These are phyloP conservation scores for Hordeum marinum DNA, from an alignment of 176 grass and related monocot species.

Conservation along the genomic window DNA sequence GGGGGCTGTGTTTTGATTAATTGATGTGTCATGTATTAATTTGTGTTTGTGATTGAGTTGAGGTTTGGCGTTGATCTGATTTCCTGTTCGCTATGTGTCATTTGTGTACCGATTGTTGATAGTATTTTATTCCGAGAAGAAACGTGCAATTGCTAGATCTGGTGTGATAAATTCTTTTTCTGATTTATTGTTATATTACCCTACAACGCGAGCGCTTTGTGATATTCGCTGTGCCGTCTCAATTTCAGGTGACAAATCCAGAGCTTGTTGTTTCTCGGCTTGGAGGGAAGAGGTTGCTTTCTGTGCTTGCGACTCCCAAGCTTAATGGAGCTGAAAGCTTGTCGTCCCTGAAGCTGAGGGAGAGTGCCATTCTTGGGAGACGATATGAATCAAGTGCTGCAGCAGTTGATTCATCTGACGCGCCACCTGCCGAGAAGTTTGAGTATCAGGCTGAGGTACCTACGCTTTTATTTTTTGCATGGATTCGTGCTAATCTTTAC, in stretches of 20 bases:
- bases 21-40: not conserved
- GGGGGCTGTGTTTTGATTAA: not conserved
- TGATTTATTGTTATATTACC: not conserved
- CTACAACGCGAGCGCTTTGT: not conserved
- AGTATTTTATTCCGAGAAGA: not conserved
- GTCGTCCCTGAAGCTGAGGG: constrained; percentile 22
- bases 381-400: constrained; percentile 69
- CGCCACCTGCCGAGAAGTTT: constrained; percentile 41
- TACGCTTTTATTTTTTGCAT: not conserved
- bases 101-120: not conserved
- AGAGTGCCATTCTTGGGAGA: constrained; percentile 33
- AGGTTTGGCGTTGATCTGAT: not conserved
- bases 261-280: constrained; percentile 24
- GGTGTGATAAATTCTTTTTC: not conserved
- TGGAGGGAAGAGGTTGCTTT: constrained; percentile 53
- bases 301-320: constrained; percentile 36
- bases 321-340: not conserved
- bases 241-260: constrained; percentile 45
- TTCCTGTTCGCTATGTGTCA: not conserved
- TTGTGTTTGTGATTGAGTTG: not conserved
- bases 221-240: not conserved
- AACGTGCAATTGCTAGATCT: not conserved
- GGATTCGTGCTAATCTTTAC: not conserved
- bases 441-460: constrained; percentile 97
- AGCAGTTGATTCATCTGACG: constrained; percentile 52